Evolutionary conservation across 225 moss, liverwort and hornwort species (phyloP).

Genomic region (Marchantia paleacea): DNA sequence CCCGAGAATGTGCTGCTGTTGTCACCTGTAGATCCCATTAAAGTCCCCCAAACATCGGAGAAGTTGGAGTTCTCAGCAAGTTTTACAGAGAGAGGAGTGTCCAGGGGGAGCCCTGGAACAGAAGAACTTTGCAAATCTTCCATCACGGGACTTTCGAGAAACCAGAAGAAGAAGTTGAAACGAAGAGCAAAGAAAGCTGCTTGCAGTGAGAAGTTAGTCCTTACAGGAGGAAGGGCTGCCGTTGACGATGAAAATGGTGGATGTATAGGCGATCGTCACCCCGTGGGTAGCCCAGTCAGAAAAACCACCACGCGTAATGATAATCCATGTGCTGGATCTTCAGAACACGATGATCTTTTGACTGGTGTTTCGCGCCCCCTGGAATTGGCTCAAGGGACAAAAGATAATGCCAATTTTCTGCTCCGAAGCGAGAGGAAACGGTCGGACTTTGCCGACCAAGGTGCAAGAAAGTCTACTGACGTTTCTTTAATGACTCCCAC

Average conservation of each 20-base stretch:
- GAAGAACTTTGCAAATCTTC: constrained; percentile 33
- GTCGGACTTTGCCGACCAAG: background rate
- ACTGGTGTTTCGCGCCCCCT: background rate
- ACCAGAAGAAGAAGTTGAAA: constrained; percentile 89
- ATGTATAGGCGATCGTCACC: background rate
- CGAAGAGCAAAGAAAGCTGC: constrained; percentile 78
- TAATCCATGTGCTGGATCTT: background rate
- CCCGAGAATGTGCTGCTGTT: constrained; percentile 82
- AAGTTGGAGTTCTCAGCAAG: constrained; percentile 24
- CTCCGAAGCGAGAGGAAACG: background rate
- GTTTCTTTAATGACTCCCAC: background rate
- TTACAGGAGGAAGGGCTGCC: background rate
- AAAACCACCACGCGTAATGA: background rate
- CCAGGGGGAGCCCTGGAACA: constrained; percentile 6
- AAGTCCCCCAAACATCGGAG: constrained; percentile 59
- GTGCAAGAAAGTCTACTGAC: background rate
- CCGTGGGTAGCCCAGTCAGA: background rate
- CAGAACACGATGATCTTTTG: background rate
- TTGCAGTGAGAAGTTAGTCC: constrained; percentile 20
- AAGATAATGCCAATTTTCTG: background rate
- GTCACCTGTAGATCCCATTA: constrained; percentile 57
- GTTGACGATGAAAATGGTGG: background rate
- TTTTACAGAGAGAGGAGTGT: constrained; percentile 35
- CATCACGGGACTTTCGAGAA: constrained; percentile 58
- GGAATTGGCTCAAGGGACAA: background rate